These are phyloP conservation scores for Tanacetum coccineum DNA, from an alignment of 129 eudicot genomes.

Conservation along the genomic window DNA sequence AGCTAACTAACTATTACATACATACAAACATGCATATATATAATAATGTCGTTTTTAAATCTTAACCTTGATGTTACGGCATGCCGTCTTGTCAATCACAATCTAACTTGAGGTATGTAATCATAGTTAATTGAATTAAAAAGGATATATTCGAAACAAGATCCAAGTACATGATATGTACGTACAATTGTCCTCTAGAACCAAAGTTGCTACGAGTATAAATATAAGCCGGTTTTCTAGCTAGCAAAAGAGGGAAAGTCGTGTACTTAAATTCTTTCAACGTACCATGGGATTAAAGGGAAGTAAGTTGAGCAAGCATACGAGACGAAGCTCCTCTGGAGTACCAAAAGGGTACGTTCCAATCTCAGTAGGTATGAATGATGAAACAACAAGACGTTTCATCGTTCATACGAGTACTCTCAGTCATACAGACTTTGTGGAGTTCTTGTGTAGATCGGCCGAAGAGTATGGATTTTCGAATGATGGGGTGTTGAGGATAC, in stretches of 20 bases:
- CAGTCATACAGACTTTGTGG: constrained; percentile 38
- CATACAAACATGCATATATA: background rate
- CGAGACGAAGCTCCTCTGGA: background rate
- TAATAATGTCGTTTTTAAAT: background rate
- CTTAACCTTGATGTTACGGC: constrained; percentile 39
- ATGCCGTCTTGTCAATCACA: constrained; percentile 22
- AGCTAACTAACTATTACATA: background rate
- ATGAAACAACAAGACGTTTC: constrained; percentile 34
- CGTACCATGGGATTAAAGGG: constrained; percentile 43
- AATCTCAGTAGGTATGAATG: constrained; percentile 44
- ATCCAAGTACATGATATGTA: constrained; percentile 18
- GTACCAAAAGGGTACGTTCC: constrained; percentile 62
- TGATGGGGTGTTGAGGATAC: constrained; percentile 47
- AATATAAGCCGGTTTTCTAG: constrained; percentile 3
- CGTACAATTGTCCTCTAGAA: constrained; percentile 16
- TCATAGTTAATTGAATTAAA: background rate
- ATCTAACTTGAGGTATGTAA: background rate
- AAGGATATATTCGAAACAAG: background rate
- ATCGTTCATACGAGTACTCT: constrained; percentile 45
- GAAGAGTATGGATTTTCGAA: constrained; percentile 56
- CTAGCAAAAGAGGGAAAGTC: no score
- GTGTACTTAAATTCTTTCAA: background rate
- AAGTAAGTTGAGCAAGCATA: constrained; percentile 31
- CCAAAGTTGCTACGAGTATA: background rate
- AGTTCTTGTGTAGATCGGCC: constrained; percentile 41